Evolutionary conservation across 1,284 basidiomycete species (phyloP).

Genomic region (Cutaneotrichosporon sp.): DNA sequence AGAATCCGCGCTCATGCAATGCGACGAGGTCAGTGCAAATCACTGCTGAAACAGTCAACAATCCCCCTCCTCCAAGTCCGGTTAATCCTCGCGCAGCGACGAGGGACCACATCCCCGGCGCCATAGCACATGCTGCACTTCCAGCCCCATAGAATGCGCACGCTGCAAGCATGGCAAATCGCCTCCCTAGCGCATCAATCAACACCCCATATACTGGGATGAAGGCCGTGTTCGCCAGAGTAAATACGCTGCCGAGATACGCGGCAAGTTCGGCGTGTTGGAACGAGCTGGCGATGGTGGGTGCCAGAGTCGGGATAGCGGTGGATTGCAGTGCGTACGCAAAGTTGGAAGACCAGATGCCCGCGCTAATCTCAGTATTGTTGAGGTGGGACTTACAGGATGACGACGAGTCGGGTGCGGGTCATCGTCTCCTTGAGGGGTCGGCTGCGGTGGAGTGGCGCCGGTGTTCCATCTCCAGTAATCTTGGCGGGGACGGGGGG

Average conservation of each 20-base stretch:
- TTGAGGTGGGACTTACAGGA: neutral
- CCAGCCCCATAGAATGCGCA: conserved; percentile 46
- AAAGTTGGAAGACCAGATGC: conserved; percentile 46
- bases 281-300: conserved; percentile 35
- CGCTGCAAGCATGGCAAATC: conserved; percentile 47
- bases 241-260: conserved; percentile 50
- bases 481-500: too few species aligned
- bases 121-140: conserved; percentile 43
- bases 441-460: neutral
- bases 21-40: conserved; percentile 52
- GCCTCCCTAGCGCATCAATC: conserved; percentile 49
- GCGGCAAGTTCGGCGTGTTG: conserved; percentile 49
- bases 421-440: conserved; percentile 5
- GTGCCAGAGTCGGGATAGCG: conserved; percentile 50
- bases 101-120: conserved; percentile 42
- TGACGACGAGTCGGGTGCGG: neutral
- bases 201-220: conserved; percentile 53
- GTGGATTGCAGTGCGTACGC: conserved; percentile 51
- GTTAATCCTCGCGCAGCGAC: conserved; percentile 47
- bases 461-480: neutral
- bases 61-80: conserved; percentile 52
- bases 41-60: conserved; percentile 50
- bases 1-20: conserved; percentile 50
- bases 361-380: conserved; percentile 18
- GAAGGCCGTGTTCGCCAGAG: conserved; percentile 46